Evolutionary conservation across 1,139 yeast genomes (phyloP).

Genomic region (Kodamaea anthophila): DNA sequence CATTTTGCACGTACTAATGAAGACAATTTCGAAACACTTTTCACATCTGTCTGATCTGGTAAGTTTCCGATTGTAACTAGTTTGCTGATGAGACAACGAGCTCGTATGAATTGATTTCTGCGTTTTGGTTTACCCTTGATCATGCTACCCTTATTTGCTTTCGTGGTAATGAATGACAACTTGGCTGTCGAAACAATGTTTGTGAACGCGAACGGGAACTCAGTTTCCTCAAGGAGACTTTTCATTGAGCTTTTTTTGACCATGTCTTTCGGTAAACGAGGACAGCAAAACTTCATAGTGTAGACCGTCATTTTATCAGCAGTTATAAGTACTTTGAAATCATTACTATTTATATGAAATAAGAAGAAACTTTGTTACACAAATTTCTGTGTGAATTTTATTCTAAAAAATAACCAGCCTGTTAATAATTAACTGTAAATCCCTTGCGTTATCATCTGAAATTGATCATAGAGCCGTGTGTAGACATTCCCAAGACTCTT

Average conservation of each 20-base stretch:
- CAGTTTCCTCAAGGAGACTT: background rate
- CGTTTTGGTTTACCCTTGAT: slow-evolving; percentile 9
- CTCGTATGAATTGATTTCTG: slow-evolving; percentile 18
- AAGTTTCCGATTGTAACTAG: slow-evolving; percentile 7
- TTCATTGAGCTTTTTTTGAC: background rate
- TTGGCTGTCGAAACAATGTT: background rate
- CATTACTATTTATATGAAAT: no score
- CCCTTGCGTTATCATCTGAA: slow-evolving; percentile 90
- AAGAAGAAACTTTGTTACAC: no score
- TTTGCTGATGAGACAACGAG: slow-evolving; percentile 14
- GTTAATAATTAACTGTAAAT: slow-evolving; percentile 72
- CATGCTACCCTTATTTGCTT: background rate
- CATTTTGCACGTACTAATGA: slow-evolving; percentile 15
- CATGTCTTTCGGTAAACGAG: background rate
- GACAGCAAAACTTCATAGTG: slow-evolving; percentile 1
- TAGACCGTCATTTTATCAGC: background rate
- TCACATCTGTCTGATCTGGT: slow-evolving; percentile 5
- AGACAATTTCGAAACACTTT: slow-evolving; percentile 13
- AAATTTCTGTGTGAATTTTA: no score
- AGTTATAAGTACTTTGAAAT: no score
- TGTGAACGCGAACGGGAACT: slow-evolving; percentile 3
- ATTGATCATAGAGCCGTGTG: slow-evolving; percentile 89
- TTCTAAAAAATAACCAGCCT: no score
- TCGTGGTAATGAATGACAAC: background rate
- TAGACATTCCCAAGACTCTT: slow-evolving; percentile 86